phyloP scores from a whole-genome alignment of 208 protist species.

The Novymonas esmeraldas region DNA sequence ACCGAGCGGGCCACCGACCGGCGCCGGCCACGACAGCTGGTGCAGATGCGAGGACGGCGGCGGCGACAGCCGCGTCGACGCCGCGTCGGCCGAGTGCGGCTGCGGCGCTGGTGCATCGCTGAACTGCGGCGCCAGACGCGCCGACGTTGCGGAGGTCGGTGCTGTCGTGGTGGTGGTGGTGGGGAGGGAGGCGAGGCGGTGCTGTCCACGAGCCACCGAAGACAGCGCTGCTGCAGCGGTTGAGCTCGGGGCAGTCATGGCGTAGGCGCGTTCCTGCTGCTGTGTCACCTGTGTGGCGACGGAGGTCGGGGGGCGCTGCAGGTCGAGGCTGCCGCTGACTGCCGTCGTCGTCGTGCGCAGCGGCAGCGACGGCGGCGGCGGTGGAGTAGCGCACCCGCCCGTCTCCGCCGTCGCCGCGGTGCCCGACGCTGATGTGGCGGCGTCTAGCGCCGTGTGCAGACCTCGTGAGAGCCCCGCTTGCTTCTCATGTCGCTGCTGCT shows the following conservation, averaged over 20 bases:
- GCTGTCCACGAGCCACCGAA: neutral
- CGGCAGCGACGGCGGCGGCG: neutral
- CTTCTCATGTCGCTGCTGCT: constrained; percentile 19
- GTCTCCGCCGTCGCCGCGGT: neutral
- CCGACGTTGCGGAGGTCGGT: neutral
- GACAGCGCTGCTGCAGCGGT: neutral
- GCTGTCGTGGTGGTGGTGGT: neutral
- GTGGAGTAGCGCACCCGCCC: neutral
- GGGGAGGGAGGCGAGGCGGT: constrained; percentile 1
- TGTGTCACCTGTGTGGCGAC: no score
- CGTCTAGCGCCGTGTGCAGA: constrained; percentile 6
- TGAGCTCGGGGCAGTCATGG: neutral
- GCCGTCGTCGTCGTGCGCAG: neutral
- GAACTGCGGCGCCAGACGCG: neutral
- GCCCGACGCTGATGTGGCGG: neutral
- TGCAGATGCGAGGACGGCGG: neutral
- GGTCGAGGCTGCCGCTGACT: neutral
- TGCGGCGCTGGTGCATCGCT: neutral
- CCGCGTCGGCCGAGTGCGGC: neutral
- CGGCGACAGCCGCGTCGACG: neutral
- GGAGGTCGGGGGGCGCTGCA: neutral
- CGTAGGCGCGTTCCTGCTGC: neutral
- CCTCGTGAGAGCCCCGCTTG: constrained; percentile 4
- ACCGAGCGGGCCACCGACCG: neutral
- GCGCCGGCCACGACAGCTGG: neutral